Evolutionary conservation across 78 protist species (phyloP).

Genomic region (Dictyostelium capitatum): DNA sequence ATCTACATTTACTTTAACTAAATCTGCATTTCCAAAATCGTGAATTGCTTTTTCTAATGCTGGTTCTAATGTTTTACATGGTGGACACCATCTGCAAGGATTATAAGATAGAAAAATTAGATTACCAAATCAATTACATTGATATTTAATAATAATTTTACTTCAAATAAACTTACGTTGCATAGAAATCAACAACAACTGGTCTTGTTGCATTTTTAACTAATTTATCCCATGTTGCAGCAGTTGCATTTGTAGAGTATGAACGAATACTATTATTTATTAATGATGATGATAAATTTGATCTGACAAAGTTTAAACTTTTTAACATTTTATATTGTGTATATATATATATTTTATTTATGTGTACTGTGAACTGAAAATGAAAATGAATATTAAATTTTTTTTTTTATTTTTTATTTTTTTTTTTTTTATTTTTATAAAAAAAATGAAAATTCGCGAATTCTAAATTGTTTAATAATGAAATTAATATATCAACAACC

Average conservation of each 20-base stretch:
- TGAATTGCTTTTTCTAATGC: conserved; percentile 10
- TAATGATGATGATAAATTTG: not conserved
- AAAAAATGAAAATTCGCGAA: not conserved
- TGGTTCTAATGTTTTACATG: conserved; percentile 13
- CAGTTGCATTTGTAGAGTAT: not conserved
- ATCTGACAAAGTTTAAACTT: not conserved
- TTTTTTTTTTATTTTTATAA: not conserved
- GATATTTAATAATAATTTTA: no score
- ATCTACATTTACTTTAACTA: conserved; percentile 2
- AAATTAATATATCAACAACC: no score
- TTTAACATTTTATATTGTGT: not conserved
- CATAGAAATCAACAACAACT: not conserved
- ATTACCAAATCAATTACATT: not conserved
- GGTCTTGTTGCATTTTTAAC: not conserved
- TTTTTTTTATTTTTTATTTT: not conserved
- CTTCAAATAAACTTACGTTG: no score
- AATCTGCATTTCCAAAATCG: not conserved
- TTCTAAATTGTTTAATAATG: no score
- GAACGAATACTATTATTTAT: not conserved
- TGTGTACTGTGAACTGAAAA: not conserved
- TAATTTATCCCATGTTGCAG: not conserved
- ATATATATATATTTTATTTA: not conserved
- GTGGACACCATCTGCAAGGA: conserved; percentile 14
- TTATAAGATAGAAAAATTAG: not conserved
- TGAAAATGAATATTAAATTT: not conserved